phyloP scores from a whole-genome alignment of 2,329 filamentous ascomycete species.

The Cercospora sp. region DNA sequence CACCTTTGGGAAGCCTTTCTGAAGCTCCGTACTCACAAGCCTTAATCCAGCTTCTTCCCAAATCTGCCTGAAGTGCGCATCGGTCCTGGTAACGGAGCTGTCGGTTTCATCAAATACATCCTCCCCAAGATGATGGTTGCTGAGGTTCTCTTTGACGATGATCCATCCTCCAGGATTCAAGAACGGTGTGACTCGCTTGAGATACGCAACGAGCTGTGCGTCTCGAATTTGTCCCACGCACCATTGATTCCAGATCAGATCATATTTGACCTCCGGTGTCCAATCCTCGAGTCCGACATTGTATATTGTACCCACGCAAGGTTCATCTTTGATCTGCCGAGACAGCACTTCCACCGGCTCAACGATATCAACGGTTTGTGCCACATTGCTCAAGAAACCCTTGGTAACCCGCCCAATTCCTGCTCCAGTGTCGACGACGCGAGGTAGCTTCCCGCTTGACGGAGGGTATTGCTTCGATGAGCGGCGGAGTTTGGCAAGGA shows the following conservation, averaged over 20 bases:
- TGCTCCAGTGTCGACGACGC: slow-evolving; percentile 62
- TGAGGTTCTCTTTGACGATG: slow-evolving; percentile 79
- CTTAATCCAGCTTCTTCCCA: slow-evolving; percentile 69
- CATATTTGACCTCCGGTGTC: slow-evolving; percentile 61
- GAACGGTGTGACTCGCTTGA: slow-evolving; percentile 60
- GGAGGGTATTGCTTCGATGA: slow-evolving; percentile 33
- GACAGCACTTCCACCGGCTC: slow-evolving; percentile 86
- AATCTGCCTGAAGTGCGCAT: slow-evolving; percentile 67
- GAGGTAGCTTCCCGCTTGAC: slow-evolving; percentile 34
- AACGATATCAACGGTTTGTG: slow-evolving; percentile 74
- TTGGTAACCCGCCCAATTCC: slow-evolving; percentile 82
- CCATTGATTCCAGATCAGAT: slow-evolving; percentile 89
- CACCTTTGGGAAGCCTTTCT: slow-evolving; percentile 68
- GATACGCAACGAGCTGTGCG: slow-evolving; percentile 65
- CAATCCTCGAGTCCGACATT: slow-evolving; percentile 75
- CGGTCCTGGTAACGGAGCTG: slow-evolving; percentile 74
- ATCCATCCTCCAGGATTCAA: slow-evolving; percentile 57
- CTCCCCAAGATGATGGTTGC: slow-evolving; percentile 50
- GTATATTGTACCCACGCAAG: slow-evolving; percentile 63
- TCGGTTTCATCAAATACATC: slow-evolving; percentile 77
- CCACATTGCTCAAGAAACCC: slow-evolving; percentile 70
- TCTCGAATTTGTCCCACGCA: slow-evolving; percentile 82
- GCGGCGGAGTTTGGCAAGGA: slow-evolving; percentile 65
- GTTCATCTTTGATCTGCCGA: slow-evolving; percentile 52
- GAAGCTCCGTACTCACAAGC: slow-evolving; percentile 69